phyloP scores from a whole-genome alignment of 1,284 basidiomycete species.

The Sphagnurus paluster region DNA sequence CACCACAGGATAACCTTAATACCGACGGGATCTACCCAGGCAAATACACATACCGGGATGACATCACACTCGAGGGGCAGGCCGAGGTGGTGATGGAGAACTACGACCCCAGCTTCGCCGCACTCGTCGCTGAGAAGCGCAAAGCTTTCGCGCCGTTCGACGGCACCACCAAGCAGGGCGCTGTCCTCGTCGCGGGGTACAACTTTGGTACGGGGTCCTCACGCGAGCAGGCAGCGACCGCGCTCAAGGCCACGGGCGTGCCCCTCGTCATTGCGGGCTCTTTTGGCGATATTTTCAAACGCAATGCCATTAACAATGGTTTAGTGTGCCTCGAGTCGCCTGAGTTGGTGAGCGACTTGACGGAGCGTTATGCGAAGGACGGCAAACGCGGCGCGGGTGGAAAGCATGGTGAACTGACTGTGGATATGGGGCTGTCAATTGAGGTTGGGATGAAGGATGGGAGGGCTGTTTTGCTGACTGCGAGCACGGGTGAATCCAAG shows the following conservation, averaged over 20 bases:
- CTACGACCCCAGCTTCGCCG: conserved; percentile 90
- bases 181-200: conserved; percentile 90
- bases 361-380: conserved; percentile 69
- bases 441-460: conserved; percentile 74
- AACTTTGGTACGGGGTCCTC: conserved; percentile 99
- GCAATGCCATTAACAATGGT: conserved; percentile 99
- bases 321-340: conserved; percentile 94
- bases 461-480: conserved; percentile 49
- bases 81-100: conserved; percentile 99
- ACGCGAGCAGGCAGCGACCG: conserved; percentile 98
- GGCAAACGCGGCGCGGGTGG: conserved; percentile 79
- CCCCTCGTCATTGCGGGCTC: conserved; percentile 94
- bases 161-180: conserved; percentile 46
- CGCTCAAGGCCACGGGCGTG: conserved; percentile 91
- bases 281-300: conserved; percentile 99
- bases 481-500: conserved; percentile 49
- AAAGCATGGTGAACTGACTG: conserved; percentile 76
- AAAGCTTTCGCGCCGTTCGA: conserved; percentile 27
- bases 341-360: conserved; percentile 86
- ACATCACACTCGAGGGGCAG: conserved; percentile 93
- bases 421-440: conserved; percentile 69
- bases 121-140: conserved; percentile 65
- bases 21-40: conserved; percentile 99
- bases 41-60: conserved; percentile 99
- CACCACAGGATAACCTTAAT: conserved; percentile 96